Evolutionary conservation across 192 early-diverging fungal species (phyloP).

Genomic region (Fimicolochytrium jonesii): DNA sequence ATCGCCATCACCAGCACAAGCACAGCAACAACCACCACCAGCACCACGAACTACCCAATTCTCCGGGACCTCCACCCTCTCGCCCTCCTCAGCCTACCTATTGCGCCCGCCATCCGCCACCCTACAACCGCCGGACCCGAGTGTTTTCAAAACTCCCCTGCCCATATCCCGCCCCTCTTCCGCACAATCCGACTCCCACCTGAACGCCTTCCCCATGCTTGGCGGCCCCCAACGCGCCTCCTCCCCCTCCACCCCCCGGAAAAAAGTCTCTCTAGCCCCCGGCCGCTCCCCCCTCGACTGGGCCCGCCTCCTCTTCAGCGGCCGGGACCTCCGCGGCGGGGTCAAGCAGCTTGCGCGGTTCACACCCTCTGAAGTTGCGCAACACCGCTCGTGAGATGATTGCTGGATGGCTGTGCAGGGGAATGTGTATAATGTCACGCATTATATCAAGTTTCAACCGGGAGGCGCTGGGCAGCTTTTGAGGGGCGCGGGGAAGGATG

Average conservation of each 20-base stretch:
- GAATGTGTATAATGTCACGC: slow-evolving; percentile 89
- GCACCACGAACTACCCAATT: no score
- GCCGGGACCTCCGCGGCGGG: slow-evolving; percentile 64
- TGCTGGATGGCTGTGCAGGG: slow-evolving; percentile 87
- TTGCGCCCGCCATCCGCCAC: no score
- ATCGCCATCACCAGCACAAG: no score
- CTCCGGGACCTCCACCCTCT: no score
- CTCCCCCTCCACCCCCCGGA: slow-evolving; percentile 27
- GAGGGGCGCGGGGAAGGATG: slow-evolving; percentile 85
- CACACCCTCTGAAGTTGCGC: slow-evolving; percentile 68
- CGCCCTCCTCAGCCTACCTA: no score
- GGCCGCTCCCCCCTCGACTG: slow-evolving; percentile 91
- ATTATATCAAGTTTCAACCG: slow-evolving; percentile 87
- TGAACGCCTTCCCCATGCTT: slow-evolving; percentile 34
- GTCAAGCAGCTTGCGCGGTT: slow-evolving; percentile 53
- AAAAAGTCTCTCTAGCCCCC: slow-evolving; percentile 79
- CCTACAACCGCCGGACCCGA: no score
- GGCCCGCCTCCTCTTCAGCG: slow-evolving; percentile 77
- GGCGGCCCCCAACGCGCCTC: slow-evolving; percentile 31
- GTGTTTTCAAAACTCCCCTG: no score
- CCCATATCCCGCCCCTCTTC: no score
- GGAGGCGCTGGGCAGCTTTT: slow-evolving; percentile 65
- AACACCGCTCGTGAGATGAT: slow-evolving; percentile 74
- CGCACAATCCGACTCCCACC: slow-evolving; percentile 4
- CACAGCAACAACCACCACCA: no score